A percentile compares a stretch with the other conserved stretches of the same genome.
Conservation (phyloP, 1,284 basidiomycete species). For the Phellopilus nigrolimitatus region DNA sequence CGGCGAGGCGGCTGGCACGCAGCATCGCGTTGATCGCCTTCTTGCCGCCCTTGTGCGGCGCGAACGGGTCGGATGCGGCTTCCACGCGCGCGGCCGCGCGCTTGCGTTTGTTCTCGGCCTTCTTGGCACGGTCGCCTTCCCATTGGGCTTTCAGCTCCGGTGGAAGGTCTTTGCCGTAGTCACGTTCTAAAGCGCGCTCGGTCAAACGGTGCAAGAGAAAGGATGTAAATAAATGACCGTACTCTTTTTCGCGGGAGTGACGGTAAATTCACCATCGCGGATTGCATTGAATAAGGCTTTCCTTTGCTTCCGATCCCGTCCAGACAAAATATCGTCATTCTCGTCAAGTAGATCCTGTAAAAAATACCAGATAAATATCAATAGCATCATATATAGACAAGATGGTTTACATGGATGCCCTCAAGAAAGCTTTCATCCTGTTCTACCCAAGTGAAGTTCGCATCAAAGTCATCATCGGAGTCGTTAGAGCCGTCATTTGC, state of each 20-base stretch:
- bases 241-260: conserved; percentile 30
- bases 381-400: not conserved
- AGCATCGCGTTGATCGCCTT: conserved; percentile 63
- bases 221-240: conserved; percentile 2
- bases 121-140: conserved; percentile 77
- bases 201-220: not conserved
- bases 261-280: conserved; percentile 52
- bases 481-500: conserved; percentile 5
- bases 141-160: conserved; percentile 67
- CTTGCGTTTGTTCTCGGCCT: conserved; percentile 70
- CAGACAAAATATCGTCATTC: conserved; percentile 34
- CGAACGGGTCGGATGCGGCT: conserved; percentile 50
- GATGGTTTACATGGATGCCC: conserved; percentile 50
- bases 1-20: conserved; percentile 45
- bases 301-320: conserved; percentile 44
- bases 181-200: conserved; percentile 53
- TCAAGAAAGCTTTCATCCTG: conserved; percentile 61
- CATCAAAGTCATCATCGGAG: conserved; percentile 5
- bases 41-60: conserved; percentile 56
- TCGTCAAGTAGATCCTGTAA: conserved; percentile 44
- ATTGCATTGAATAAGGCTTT: conserved; percentile 64
- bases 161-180: conserved; percentile 52
- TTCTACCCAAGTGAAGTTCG: conserved; percentile 46
- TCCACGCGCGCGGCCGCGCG: conserved; percentile 56
- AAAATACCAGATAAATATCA: not conserved